A percentile compares a stretch with the other conserved stretches of the same genome.
phyloP scores from a whole-genome alignment of 2,329 filamentous ascomycete genomes.

The Myrmaecium sp. region DNA sequence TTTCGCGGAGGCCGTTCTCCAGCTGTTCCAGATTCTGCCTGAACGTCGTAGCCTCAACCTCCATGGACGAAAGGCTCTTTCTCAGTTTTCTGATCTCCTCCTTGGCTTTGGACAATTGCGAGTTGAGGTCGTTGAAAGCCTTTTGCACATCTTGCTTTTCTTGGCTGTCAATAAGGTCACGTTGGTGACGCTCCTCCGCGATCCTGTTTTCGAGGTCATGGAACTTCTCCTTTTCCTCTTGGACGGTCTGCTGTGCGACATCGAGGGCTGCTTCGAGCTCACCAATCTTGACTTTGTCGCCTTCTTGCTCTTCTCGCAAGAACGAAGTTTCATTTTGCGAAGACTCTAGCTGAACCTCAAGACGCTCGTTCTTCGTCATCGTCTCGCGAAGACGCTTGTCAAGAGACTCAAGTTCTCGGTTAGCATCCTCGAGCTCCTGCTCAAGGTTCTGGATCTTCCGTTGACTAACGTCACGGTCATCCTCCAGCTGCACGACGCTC shows the following conservation, averaged over 20 bases:
- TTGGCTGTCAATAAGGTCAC: conserved; percentile 68
- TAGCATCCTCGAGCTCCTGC: conserved; percentile 64
- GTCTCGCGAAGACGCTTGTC: conserved; percentile 72
- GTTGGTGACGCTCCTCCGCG: conserved; percentile 64
- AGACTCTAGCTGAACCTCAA: conserved; percentile 83
- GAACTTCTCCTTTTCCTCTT: conserved; percentile 62
- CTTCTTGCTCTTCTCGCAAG: conserved; percentile 88
- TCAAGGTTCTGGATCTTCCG: conserved; percentile 70
- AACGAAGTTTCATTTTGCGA: conserved; percentile 88
- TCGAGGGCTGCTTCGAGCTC: conserved; percentile 75
- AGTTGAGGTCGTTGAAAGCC: conserved; percentile 81
- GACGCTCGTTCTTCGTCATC: conserved; percentile 71
- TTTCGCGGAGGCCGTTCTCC: conserved; percentile 73
- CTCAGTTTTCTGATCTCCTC: conserved; percentile 71
- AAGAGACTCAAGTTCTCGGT: conserved; percentile 70
- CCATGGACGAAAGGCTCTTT: conserved; percentile 65
- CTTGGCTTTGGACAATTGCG: conserved; percentile 63
- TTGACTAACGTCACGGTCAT: conserved; percentile 67
- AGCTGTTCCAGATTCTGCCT: conserved; percentile 81
- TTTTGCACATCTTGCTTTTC: conserved; percentile 94
- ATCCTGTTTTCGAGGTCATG: conserved; percentile 44
- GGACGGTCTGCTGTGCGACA: conserved; percentile 59
- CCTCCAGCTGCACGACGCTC: conserved; percentile 69
- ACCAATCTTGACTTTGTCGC: conserved; percentile 94
- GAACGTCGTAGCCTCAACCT: conserved; percentile 81